Conservation (phyloP, 2,329 filamentous ascomycete genomes). For the Colletotrichum sp. region DNA sequence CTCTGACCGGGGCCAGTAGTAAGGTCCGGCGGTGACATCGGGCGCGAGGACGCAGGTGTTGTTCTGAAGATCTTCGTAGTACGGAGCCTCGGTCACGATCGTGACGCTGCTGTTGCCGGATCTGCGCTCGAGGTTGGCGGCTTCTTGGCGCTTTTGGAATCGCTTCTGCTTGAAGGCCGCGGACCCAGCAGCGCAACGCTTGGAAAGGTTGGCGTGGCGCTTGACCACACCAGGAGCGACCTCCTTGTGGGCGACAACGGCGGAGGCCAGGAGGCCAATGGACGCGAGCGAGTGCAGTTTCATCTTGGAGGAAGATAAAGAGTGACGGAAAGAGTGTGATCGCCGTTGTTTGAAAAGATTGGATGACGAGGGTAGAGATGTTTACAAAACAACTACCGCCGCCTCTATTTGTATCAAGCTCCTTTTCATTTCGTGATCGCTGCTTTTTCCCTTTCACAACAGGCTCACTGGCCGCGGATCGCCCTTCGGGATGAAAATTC, state of each 20-base stretch:
- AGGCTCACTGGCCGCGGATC: background rate
- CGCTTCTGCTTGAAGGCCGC: background rate
- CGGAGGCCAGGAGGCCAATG: background rate
- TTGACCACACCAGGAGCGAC: background rate
- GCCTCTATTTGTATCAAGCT: background rate
- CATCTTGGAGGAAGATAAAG: background rate
- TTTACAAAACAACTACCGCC: background rate
- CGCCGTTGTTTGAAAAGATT: background rate
- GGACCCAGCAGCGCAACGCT: background rate
- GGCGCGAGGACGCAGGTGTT: conserved; percentile 48
- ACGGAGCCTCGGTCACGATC: background rate
- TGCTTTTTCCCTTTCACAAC: background rate
- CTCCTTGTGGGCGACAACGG: background rate
- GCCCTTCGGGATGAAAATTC: background rate
- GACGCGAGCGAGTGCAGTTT: background rate
- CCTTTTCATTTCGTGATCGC: background rate
- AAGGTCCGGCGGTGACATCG: conserved; percentile 53
- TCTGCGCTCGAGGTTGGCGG: background rate
- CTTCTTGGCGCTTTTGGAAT: background rate
- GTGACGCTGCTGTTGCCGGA: background rate
- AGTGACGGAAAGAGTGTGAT: background rate
- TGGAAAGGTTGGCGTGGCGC: background rate
- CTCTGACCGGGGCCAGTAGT: conserved; percentile 34
- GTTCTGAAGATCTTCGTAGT: conserved; percentile 24
- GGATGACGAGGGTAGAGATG: background rate